A percentile compares a stretch with the other conserved stretches of the same genome.
Evolutionary conservation across 2,329 filamentous ascomycete species (phyloP).

Genomic region (Aureobasidium lini): DNA sequence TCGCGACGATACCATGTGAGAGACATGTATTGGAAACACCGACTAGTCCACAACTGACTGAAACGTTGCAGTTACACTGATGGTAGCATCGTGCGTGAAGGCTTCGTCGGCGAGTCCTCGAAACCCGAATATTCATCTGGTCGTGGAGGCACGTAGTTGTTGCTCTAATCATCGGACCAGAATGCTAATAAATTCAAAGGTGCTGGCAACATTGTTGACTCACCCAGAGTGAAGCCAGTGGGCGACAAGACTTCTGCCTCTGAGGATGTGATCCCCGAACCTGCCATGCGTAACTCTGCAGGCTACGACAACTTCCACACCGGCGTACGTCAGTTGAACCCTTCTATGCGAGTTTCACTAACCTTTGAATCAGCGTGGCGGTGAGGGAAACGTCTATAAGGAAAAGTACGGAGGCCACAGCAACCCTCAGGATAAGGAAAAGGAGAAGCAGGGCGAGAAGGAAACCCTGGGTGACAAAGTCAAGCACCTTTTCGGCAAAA

Average conservation of each 20-base stretch:
- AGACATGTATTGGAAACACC: neutral
- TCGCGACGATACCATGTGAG: conserved; percentile 39
- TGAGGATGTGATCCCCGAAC: conserved; percentile 38
- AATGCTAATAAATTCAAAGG: conserved; percentile 17
- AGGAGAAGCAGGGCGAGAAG: conserved; percentile 19
- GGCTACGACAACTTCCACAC: conserved; percentile 41
- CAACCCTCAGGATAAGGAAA: conserved; percentile 23
- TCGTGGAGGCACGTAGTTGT: conserved; percentile 21
- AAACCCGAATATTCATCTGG: conserved; percentile 33
- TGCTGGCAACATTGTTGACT: conserved; percentile 36
- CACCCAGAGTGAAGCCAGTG: conserved; percentile 26
- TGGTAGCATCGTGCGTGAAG: conserved; percentile 40
- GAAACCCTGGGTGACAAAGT: conserved; percentile 37
- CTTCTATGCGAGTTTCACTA: neutral
- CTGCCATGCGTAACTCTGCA: conserved; percentile 26
- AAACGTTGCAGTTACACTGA: conserved; percentile 31
- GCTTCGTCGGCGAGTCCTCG: conserved; percentile 30
- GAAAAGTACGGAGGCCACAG: conserved; percentile 42
- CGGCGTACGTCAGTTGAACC: conserved; percentile 28
- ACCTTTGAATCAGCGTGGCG: conserved; percentile 31
- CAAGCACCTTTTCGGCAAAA: conserved; percentile 31
- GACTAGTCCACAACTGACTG: neutral
- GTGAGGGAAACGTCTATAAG: conserved; percentile 40
- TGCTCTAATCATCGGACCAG: neutral
- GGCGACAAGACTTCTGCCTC: conserved; percentile 23